A percentile compares a stretch with the other conserved stretches of the same genome.
phyloP scores from a whole-genome alignment of 768 basidiomycete species.

The Daedalea quercina region DNA sequence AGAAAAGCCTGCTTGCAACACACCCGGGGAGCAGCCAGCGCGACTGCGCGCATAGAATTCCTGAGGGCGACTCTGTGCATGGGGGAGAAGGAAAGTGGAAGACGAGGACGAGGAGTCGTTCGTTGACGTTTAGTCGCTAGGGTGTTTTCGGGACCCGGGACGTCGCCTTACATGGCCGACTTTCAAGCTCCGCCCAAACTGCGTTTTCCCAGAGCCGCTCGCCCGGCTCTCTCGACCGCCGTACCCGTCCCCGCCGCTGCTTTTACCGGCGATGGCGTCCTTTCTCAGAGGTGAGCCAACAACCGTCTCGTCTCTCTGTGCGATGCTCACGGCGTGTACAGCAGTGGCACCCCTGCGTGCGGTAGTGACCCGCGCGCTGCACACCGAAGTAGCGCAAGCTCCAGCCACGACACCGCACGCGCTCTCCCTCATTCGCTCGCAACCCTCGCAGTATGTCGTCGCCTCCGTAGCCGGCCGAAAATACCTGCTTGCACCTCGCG shows the following conservation, averaged over 20 bases:
- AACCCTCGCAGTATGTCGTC: constrained; percentile 88
- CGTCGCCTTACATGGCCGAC: constrained; percentile 17
- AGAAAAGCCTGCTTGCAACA: constrained; percentile 15
- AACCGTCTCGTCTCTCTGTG: not conserved
- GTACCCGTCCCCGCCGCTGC: constrained; percentile 6
- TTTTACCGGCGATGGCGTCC: constrained; percentile 18
- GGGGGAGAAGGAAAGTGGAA: constrained; percentile 31
- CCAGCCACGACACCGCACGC: constrained; percentile 50
- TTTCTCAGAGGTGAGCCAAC: constrained; percentile 22
- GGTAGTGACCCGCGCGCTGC: constrained; percentile 22
- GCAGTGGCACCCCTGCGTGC: constrained; percentile 16
- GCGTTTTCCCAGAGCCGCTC: constrained; percentile 9
- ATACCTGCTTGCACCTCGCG: constrained; percentile 85
- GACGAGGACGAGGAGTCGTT: constrained; percentile 38
- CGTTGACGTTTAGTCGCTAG: constrained; percentile 15
- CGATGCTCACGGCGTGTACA: not conserved
- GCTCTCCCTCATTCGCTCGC: constrained; percentile 77
- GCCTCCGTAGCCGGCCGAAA: constrained; percentile 82
- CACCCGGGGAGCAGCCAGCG: constrained; percentile 67
- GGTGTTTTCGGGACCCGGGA: constrained; percentile 16
- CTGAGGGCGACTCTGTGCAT: constrained; percentile 85
- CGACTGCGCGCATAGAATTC: constrained; percentile 76
- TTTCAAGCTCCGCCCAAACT: constrained; percentile 22
- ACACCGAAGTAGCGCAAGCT: constrained; percentile 21
- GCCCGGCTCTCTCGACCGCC: constrained; percentile 6